Base-by-base conservation (phyloP, 129 eudicot genomes). In the Centrapalus pauciflorus region DNA sequence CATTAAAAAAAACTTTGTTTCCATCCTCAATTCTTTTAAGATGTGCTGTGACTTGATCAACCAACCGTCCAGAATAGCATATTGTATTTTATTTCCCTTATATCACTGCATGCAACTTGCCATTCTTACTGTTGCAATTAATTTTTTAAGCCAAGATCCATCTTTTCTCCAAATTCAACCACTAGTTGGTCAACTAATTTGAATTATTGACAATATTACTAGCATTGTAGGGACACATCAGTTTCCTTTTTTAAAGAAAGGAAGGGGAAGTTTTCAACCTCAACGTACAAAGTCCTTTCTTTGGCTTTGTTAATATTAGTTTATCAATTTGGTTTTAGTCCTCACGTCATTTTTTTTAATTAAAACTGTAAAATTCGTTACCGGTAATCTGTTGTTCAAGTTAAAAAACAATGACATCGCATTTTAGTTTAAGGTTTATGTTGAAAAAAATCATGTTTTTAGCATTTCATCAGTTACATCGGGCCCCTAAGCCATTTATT, bases 121-220 rank as follows among this genome's bases (percentile, higher is more conserved):
- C 50, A 67, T 7, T 14, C 35, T 24, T 27, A 29, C 26, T 48
- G 30, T 48, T 20, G 7, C 60, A 52, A 37, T 54, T 34, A 34
- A 34, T 52, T 67, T 68, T n/a, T 5, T 5, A 54, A 68, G 73
- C 54, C 54, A 35, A 34, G 37, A 52, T 2, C 7, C 21, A 34
- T 25, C 24, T 35, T 68, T 55, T 67, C 9, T 16, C 35, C 24
- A 37, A 68, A 0, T 54, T 34, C 20, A 24, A 26, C 73, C 19
- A 68, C 73, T 68, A 34, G 73, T 17, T 54, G 30, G 40, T 37
- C 55, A 38, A 20, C 37, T 69, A 9, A 26, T 26, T 55, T 10
- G 74, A 69, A 69, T 55, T 69, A 69, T 69, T 38, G 63, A 64
- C 56, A 64, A 28, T 57, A 57, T 55, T 4, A 57, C 7, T 30